Conservation (phyloP, 1,284 basidiomycete genomes). For the Anthracocystis panici-leucophaei region DNA sequence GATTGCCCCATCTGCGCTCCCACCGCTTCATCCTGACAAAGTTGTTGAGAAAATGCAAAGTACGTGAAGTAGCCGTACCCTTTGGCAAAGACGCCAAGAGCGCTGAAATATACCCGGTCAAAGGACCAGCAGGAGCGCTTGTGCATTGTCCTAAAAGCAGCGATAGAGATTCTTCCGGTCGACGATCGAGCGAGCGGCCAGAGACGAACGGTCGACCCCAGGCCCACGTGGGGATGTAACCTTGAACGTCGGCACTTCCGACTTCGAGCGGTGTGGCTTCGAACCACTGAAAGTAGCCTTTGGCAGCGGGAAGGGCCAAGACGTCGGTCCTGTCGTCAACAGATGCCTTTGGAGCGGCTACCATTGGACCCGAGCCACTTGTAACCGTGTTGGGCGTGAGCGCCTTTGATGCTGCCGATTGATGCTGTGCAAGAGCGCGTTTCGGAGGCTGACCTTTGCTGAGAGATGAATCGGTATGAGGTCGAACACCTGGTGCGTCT, state of each 20-base stretch:
- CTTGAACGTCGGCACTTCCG: conserved; percentile 66
- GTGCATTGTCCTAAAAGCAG: conserved; percentile 69
- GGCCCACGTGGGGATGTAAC: conserved; percentile 69
- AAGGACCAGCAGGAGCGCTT: conserved; percentile 66
- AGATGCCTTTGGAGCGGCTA: background rate
- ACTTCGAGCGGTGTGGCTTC: conserved; percentile 68
- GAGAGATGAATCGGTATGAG: conserved; percentile 43
- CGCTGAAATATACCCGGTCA: conserved; percentile 65
- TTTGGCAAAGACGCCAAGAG: conserved; percentile 63
- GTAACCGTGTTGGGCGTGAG: conserved; percentile 4
- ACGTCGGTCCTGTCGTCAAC: conserved; percentile 22
- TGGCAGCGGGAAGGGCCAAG: conserved; percentile 15
- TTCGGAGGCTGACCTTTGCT: conserved; percentile 49
- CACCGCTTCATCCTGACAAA: conserved; percentile 63
- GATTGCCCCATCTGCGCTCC: conserved; percentile 67
- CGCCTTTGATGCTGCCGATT: conserved; percentile 33
- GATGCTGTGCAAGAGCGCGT: conserved; percentile 47
- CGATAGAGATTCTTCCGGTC: conserved; percentile 60
- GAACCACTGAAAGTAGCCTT: conserved; percentile 68
- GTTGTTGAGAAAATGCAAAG: conserved; percentile 59
- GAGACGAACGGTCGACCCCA: conserved; percentile 66
- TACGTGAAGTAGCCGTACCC: conserved; percentile 57
- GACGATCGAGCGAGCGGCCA: conserved; percentile 52
- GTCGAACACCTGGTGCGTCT: conserved; percentile 40
- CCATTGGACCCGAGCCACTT: background rate